Evolutionary conservation across 2,329 filamentous ascomycete genomes (phyloP), one percentile per base, ranked within the genome.

Genomic region (Trichoderma sp.): DNA sequence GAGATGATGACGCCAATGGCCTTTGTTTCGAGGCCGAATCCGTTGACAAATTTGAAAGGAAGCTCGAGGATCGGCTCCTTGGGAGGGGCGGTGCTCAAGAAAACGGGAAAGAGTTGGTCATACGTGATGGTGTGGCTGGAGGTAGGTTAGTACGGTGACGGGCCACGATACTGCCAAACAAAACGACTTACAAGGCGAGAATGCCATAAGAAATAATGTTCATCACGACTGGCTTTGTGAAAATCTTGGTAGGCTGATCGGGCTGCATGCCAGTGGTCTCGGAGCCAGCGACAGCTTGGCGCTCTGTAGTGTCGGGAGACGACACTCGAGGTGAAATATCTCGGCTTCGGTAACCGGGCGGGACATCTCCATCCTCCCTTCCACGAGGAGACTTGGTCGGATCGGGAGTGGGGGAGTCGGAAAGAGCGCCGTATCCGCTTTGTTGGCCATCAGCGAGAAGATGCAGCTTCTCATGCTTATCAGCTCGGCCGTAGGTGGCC

Each of bases 71-170:
- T 90, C 84, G 81, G 89, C 82, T 80, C 88, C 82, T 86, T 79
- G 1, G 88, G 88, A 11, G 86, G 83, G 18, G 85, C 85, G 62
- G 94, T 94, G 83, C 94, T 96, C 81, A 99, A 91, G 79, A 99
- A 95, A 2, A 98, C 94, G 0, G 97, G 96, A 79, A 98, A 92
- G 66, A 98, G 89, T 81, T 98, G 94, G 84, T 99, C 97, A 80
- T 97, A 97, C 0, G 95, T 97, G 85, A 99, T 98, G 14, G 96
- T 98, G 85, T 98, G 96, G 86, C 95, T 98, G 81, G 56, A n/a
- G 29, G 38, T 33, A 38, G 14, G 65, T 82, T 77, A 81, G 79
- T 29, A 71, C 24, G 1, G 4, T 3, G 11, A n/a, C 24, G 7
- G 16, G 21, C 4, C 24, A 27, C n/a, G 24, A n/a, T 33, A 24